A percentile compares a stretch with the other conserved stretches of the same genome.
Conservation (phyloP, 345 rosid species). For the Gossypium australe region DNA sequence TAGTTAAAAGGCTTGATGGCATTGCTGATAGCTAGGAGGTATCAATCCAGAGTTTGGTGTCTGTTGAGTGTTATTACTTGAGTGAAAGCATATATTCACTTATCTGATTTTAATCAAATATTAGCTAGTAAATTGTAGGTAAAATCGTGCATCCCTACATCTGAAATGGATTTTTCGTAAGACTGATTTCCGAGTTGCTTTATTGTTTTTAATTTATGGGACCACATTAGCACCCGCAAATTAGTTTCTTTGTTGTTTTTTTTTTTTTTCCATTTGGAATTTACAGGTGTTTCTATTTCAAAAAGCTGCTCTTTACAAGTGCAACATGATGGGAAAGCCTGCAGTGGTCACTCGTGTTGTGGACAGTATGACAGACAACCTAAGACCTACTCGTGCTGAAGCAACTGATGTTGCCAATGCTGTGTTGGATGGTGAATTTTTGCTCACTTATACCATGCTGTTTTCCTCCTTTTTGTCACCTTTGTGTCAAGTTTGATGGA, state of each 20-base stretch:
- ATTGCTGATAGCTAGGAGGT: neutral
- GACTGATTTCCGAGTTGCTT: neutral
- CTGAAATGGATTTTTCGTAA: neutral
- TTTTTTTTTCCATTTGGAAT: neutral
- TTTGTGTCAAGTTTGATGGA: neutral
- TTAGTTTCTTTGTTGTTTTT: slow-evolving; percentile 3
- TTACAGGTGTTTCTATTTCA: slow-evolving; percentile 88
- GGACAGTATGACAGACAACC: slow-evolving; percentile 95
- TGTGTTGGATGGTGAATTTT: slow-evolving; percentile 75
- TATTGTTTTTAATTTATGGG: neutral
- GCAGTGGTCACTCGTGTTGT: slow-evolving; percentile 87
- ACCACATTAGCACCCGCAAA: neutral
- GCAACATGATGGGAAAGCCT: slow-evolving; percentile 98
- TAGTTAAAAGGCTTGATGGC: neutral
- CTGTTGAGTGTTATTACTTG: neutral
- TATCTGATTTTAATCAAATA: neutral
- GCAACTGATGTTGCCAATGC: slow-evolving; percentile 99
- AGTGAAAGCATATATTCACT: neutral
- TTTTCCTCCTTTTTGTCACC: neutral
- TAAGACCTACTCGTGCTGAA: slow-evolving; percentile 99
- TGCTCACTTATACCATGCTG: neutral
- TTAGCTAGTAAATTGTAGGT: neutral
- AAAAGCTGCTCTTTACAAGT: slow-evolving; percentile 80
- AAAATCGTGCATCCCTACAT: neutral
- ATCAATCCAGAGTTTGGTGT: neutral